Percentiles rank a stretch among this genome's conserved stretches.
These are phyloP conservation scores for Leersia perrieri DNA, from an alignment of 176 grass and related monocot genomes.

Conservation along the genomic window DNA sequence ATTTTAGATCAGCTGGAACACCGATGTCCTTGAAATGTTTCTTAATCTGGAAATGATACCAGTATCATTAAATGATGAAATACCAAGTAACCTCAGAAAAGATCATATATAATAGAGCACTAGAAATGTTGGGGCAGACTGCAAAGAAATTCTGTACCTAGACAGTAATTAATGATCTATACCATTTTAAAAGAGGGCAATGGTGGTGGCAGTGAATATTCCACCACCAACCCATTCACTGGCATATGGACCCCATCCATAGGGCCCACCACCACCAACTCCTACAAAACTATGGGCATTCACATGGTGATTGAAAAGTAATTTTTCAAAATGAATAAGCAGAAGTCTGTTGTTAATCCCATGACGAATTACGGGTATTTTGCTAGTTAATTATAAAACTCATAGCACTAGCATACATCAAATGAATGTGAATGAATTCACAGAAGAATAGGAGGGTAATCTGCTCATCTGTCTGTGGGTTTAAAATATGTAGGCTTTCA, in stretches of 20 bases:
- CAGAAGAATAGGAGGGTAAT: background rate
- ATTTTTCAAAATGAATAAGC: too few relatives aligned
- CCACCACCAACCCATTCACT: too few relatives aligned
- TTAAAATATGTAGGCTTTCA: background rate
- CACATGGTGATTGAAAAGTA: too few relatives aligned
- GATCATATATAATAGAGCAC: background rate
- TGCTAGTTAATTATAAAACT: background rate
- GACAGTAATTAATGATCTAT: background rate
- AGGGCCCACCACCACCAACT: too few relatives aligned
- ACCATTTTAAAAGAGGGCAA: too few relatives aligned
- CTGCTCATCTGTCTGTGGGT: background rate
- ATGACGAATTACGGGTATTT: too few relatives aligned
- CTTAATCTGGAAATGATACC: conserved; percentile 67
- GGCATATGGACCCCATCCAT: too few relatives aligned
- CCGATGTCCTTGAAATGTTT: conserved; percentile 86
- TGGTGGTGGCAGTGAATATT: too few relatives aligned
- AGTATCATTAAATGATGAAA: background rate
- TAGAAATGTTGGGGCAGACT: background rate
- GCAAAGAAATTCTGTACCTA: background rate
- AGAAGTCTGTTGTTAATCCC: too few relatives aligned
- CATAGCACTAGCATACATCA: background rate
- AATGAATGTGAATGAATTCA: background rate
- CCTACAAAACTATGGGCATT: too few relatives aligned
- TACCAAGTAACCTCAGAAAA: background rate
- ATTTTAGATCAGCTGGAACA: conserved; percentile 86